Evolutionary conservation across 495 filamentous ascomycete species (phyloP), one percentile per base, ranked within the genome.

Genomic region (Penicilliopsis zonata): DNA sequence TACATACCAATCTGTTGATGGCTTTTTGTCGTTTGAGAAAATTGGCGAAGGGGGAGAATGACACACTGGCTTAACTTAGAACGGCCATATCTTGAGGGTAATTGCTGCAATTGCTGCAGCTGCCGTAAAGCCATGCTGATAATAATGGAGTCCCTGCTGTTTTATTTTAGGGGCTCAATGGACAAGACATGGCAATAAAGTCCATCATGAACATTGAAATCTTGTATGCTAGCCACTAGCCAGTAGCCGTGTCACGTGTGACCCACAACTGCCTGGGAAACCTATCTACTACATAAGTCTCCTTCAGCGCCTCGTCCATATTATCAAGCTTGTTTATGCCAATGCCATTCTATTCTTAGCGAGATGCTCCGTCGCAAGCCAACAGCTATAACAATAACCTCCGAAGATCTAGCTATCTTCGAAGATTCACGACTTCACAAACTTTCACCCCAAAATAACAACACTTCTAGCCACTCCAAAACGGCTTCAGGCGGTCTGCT

Each of bases 351-450:
- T n/a, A n/a, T n/a, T n/a, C n/a, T n/a, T n/a, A 26, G 33, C 18
- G 46, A 43, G 12, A 92, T 92, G 84, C 77, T 92, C 36, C 83
- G 84, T 46, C 77, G 83, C 21, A 76, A 80, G 29, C 78, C 82
- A 2, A 92, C 84, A 4, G 67, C 75, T 17, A 81, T 92, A 40
- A 68, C 72, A 32, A 65, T 92, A 22, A 88, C 83, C 0, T 62
- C 76, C 7, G 82, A 88, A 55, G 84, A 92, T 48, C 54, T 90
- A 23, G 68, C 76, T 16, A 64, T 72, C 26, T 87, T 84, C 54
- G 82, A 86, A 58, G 80, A 88, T 34, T 42, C 52, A 12, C 56
- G 57, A 33, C 43, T 52, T 30, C 56, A 47, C 41, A 57, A 53
- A 30, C 22, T 47, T 16, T 37, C 43, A 20, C 38, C 43, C 13